Conservation (phyloP, 2,329 filamentous ascomycete species). For the Sphaceloma murrayae region DNA sequence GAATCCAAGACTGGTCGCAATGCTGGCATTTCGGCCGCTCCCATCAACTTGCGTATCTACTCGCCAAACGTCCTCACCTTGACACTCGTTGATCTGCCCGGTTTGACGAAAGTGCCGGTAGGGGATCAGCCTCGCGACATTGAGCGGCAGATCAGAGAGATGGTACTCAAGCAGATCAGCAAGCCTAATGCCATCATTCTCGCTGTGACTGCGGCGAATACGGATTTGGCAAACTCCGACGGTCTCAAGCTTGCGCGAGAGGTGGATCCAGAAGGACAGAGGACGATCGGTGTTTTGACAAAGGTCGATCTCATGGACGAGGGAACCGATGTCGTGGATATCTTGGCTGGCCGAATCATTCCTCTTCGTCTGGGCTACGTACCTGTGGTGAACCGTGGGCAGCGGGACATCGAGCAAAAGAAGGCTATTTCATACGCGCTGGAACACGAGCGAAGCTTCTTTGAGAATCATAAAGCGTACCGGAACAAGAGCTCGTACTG, state of each 20-base stretch:
- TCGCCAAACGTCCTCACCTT: constrained; percentile 96
- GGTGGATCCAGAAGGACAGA: constrained; percentile 92
- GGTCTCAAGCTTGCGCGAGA: constrained; percentile 92
- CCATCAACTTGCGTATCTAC: constrained; percentile 97
- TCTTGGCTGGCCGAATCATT: constrained; percentile 94
- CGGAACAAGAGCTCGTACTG: constrained; percentile 98
- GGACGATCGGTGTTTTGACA: constrained; percentile 95
- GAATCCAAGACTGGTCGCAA: constrained; percentile 94
- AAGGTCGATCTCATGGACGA: constrained; percentile 99
- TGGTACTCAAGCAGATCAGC: constrained; percentile 97
- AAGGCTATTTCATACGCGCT: constrained; percentile 84
- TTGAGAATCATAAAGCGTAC: constrained; percentile 97
- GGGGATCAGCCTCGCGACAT: constrained; percentile 96
- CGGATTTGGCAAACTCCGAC: constrained; percentile 97
- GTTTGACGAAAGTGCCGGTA: constrained; percentile 91
- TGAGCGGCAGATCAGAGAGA: constrained; percentile 90
- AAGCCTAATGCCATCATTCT: constrained; percentile 98
- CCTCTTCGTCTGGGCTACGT: constrained; percentile 90
- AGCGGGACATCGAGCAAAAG: constrained; percentile 97
- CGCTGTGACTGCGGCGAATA: constrained; percentile 91
- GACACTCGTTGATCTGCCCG: constrained; percentile 91
- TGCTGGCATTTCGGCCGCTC: constrained; percentile 88
- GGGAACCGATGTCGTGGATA: constrained; percentile 95
- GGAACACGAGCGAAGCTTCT: constrained; percentile 92
- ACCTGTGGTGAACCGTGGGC: constrained; percentile 93